Evolutionary conservation across 2,329 filamentous ascomycete genomes (phyloP).

Genomic region (Trichophyton schoenleinii): DNA sequence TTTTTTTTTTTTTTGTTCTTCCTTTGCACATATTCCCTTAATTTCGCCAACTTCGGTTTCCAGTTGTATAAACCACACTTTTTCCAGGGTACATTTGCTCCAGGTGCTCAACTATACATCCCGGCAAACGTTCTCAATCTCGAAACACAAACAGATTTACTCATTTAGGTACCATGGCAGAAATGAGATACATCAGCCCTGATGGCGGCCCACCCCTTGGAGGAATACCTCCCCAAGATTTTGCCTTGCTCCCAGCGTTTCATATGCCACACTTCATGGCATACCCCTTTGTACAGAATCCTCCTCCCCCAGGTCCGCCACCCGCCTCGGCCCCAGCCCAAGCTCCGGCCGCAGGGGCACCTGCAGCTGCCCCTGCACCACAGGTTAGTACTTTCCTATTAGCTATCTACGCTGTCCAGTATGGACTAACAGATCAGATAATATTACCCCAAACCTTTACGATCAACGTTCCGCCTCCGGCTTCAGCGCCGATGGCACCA

Average conservation of each 20-base stretch:
- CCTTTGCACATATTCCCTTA: not conserved
- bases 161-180: constrained; percentile 5
- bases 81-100: not conserved
- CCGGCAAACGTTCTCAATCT: not conserved
- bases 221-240: constrained; percentile 18
- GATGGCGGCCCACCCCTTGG: constrained; percentile 24
- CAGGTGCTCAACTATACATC: not conserved
- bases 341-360: not conserved
- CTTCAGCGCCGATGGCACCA: constrained; percentile 12
- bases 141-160: not conserved
- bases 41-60: not conserved
- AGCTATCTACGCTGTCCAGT: too few relatives aligned
- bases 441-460: not conserved
- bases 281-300: not conserved
- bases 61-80: not conserved
- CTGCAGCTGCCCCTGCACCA: not conserved
- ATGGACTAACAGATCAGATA: not conserved
- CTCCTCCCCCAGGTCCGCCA: not conserved
- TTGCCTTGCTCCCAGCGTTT: not conserved
- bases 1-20: not conserved
- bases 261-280: not conserved
- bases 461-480: not conserved
- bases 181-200: constrained; percentile 19
- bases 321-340: not conserved
- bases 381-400: not conserved